Conservation (phyloP, 176 grass and related monocot genomes). For the Oryza brachyantha region DNA sequence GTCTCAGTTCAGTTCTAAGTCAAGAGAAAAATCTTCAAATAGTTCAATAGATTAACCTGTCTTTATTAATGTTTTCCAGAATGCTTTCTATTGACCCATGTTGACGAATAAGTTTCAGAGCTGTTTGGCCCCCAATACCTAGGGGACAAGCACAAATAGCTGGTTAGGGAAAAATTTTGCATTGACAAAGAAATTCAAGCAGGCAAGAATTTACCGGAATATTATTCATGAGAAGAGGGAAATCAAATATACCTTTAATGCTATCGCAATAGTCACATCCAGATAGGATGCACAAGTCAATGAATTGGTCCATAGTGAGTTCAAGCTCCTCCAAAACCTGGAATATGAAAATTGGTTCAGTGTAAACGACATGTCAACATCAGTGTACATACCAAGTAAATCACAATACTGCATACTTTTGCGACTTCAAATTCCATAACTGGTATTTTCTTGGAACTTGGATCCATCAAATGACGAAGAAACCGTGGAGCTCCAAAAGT, state of each 20-base stretch:
- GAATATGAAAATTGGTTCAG: constrained; percentile 17
- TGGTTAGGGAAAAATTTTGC: not conserved
- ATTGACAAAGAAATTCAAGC: constrained; percentile 20
- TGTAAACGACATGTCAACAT: not conserved
- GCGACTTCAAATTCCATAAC: constrained; percentile 91
- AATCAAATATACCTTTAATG: constrained; percentile 66
- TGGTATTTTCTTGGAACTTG: constrained; percentile 89
- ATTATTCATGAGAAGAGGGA: not conserved
- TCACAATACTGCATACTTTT: constrained; percentile 49
- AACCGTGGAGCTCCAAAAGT: constrained; percentile 81
- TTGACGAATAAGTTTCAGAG: constrained; percentile 89
- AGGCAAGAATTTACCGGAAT: not conserved
- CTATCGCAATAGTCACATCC: constrained; percentile 94
- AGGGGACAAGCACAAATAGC: constrained; percentile 2
- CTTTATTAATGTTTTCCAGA: constrained; percentile 90
- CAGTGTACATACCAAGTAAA: not conserved
- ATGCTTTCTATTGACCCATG: constrained; percentile 81
- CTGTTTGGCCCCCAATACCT: constrained; percentile 89
- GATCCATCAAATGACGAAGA: constrained; percentile 94
- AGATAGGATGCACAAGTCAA: constrained; percentile 90
- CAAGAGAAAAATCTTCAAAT: constrained; percentile 19
- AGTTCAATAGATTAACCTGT: constrained; percentile 46
- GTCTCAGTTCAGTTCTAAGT: not conserved
- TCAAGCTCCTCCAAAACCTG: constrained; percentile 90
- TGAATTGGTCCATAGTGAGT: constrained; percentile 96